Percentiles rank a stretch among this genome's conserved stretches.
phyloP scores from a whole-genome alignment of 2,329 filamentous ascomycete genomes.

The Emmonsiellopsis sp. region DNA sequence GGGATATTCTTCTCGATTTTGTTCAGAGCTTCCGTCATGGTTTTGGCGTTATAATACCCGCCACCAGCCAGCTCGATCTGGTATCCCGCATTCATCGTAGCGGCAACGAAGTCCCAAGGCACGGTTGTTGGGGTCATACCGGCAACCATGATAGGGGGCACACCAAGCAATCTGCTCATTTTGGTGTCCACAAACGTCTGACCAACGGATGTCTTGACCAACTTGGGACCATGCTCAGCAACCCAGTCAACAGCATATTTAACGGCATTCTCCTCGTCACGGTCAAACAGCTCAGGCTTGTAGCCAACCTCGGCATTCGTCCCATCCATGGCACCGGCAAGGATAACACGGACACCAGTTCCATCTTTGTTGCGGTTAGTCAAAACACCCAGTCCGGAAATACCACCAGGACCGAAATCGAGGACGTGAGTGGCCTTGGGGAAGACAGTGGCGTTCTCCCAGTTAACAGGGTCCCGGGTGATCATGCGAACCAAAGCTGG shows the following conservation, averaged over 20 bases:
- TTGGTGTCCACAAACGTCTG: conserved; percentile 93
- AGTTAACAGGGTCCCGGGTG: conserved; percentile 86
- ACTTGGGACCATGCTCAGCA: conserved; percentile 86
- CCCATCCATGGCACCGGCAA: conserved; percentile 87
- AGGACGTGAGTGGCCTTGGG: conserved; percentile 84
- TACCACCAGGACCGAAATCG: conserved; percentile 93
- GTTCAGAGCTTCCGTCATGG: conserved; percentile 70
- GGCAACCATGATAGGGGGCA: conserved; percentile 81
- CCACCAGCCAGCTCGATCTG: conserved; percentile 85
- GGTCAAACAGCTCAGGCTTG: conserved; percentile 95
- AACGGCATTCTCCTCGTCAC: conserved; percentile 88
- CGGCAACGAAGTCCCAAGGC: conserved; percentile 82
- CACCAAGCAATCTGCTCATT: conserved; percentile 77
- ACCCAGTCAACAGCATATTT: conserved; percentile 97
- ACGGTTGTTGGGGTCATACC: conserved; percentile 91
- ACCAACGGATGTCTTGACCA: conserved; percentile 81
- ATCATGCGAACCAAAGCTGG: conserved; percentile 85
- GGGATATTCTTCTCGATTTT: conserved; percentile 82
- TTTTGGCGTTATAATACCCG: conserved; percentile 76
- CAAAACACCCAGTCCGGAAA: conserved; percentile 88
- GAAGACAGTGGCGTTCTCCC: conserved; percentile 92
- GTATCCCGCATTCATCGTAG: conserved; percentile 92
- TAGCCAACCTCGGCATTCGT: conserved; percentile 88
- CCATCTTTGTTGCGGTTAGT: conserved; percentile 99
- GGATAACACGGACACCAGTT: conserved; percentile 89